These are phyloP conservation scores for Alternaria burnsii DNA, from an alignment of 2,329 filamentous ascomycete species.

Conservation along the genomic window DNA sequence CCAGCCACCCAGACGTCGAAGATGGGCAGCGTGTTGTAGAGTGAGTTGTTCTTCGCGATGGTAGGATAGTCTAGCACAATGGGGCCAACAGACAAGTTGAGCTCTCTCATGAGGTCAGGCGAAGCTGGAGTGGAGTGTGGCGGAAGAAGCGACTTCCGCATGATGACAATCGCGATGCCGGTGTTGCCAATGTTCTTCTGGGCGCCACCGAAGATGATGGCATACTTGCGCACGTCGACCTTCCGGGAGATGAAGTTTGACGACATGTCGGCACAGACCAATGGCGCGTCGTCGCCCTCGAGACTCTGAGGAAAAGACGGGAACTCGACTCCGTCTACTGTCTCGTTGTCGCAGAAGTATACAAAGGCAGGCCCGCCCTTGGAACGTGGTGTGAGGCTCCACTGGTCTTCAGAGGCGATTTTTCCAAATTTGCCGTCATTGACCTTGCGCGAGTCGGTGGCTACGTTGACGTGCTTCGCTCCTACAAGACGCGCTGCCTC, in stretches of 20 bases:
- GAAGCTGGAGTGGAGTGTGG: slow-evolving; percentile 67
- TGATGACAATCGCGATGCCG: slow-evolving; percentile 84
- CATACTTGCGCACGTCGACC: slow-evolving; percentile 81
- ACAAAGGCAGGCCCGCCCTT: slow-evolving; percentile 69
- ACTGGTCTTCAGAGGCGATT: slow-evolving; percentile 79
- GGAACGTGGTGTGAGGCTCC: slow-evolving; percentile 73
- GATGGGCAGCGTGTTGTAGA: slow-evolving; percentile 96
- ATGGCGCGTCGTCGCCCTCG: slow-evolving; percentile 68
- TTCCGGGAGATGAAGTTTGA: slow-evolving; percentile 89
- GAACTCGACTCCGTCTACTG: slow-evolving; percentile 92
- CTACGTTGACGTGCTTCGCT: slow-evolving; percentile 80
- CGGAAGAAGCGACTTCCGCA: slow-evolving; percentile 82
- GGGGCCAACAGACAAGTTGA: slow-evolving; percentile 80
- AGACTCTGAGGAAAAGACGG: slow-evolving; percentile 74
- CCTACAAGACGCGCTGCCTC: slow-evolving; percentile 83
- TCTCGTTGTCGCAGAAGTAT: slow-evolving; percentile 95
- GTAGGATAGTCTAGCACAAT: slow-evolving; percentile 83
- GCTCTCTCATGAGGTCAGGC: slow-evolving; percentile 72
- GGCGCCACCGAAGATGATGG: slow-evolving; percentile 85
- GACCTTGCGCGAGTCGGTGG: slow-evolving; percentile 67
- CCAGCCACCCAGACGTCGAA: slow-evolving; percentile 93
- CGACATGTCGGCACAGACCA: slow-evolving; percentile 91
- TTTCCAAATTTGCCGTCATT: slow-evolving; percentile 85
- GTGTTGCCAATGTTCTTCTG: slow-evolving; percentile 93
- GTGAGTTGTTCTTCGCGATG: slow-evolving; percentile 89